Evolutionary conservation across 2,329 filamentous ascomycete genomes (phyloP), one percentile per base, ranked within the genome.

Genomic region (Colletotrichum filicis): DNA sequence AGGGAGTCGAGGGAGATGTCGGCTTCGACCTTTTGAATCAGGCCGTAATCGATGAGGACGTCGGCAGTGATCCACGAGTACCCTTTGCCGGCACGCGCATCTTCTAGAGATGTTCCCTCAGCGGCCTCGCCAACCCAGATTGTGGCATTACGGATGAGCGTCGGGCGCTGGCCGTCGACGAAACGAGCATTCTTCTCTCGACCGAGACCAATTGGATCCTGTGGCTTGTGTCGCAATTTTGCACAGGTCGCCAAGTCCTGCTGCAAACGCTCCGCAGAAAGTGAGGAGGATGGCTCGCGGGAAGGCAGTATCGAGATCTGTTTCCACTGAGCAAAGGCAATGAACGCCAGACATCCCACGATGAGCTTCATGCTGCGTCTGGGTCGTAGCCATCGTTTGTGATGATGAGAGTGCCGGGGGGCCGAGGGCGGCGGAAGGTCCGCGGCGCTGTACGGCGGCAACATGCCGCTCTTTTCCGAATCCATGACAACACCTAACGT

Each of bases 51-150:
- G 1, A 93, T 76, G 49, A 90, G 85, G 6, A 93, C 87, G 75
- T 93, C 91, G n/a, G 89, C 86, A 2, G 79, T 79, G 42, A 86
- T 82, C 92, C 92, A 93, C 28, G 83, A 79, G 82, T 87, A 93
- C 37, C 90, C 90, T 71, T 88, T 88, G 22, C 91, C 91, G 32
- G 84, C 84, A 53, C 86, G 85, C 1, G 89, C 89, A 76, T 91
- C 89, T 58, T 87, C 86, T 6, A 83, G 79, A 7, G 85, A 87
- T 1, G 86, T 88, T 11, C 89, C 89, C 42, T 84, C 70, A 0
- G 77, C 79, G 0, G 92, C 89, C 80, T 93, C 91, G 42, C 91
- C 92, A 4, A 89, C 84, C 92, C 91, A 93, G 24, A 93, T 85
- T 1, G 88, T 91, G 5, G 91, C 91, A 78, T 93, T 93, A 74